Evolutionary conservation across 495 filamentous ascomycete species (phyloP).

Genomic region (Tuber aestivum): DNA sequence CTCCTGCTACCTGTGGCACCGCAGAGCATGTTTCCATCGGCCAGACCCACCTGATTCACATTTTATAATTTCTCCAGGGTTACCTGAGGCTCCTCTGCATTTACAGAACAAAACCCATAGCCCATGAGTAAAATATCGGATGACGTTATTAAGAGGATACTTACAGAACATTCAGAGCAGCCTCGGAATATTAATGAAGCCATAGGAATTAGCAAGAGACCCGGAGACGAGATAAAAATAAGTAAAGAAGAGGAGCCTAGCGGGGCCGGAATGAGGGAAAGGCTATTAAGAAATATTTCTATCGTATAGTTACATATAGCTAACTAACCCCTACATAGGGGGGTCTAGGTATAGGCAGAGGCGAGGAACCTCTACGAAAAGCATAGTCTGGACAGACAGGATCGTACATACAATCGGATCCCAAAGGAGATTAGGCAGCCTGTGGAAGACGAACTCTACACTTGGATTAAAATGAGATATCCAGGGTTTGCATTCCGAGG

Average conservation of each 20-base stretch:
- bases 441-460: neutral
- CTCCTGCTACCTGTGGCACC: neutral
- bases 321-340: neutral
- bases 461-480: neutral
- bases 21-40: neutral
- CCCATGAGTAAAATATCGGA: neutral
- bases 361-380: neutral
- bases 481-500: neutral
- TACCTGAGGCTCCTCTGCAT: neutral
- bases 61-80: neutral
- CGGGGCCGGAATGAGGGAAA: neutral
- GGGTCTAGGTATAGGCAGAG: neutral
- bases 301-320: neutral
- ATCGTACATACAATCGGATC: neutral
- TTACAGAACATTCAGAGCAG: neutral
- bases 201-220: neutral
- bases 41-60: neutral
- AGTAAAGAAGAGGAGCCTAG: neutral
- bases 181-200: neutral
- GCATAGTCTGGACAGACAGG: neutral
- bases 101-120: neutral
- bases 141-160: neutral
- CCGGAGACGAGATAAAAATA: neutral
- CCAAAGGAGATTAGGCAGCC: neutral
- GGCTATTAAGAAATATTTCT: neutral